phyloP scores from a whole-genome alignment of 2,329 filamentous ascomycete genomes.

The Colletotrichum eleusines region DNA sequence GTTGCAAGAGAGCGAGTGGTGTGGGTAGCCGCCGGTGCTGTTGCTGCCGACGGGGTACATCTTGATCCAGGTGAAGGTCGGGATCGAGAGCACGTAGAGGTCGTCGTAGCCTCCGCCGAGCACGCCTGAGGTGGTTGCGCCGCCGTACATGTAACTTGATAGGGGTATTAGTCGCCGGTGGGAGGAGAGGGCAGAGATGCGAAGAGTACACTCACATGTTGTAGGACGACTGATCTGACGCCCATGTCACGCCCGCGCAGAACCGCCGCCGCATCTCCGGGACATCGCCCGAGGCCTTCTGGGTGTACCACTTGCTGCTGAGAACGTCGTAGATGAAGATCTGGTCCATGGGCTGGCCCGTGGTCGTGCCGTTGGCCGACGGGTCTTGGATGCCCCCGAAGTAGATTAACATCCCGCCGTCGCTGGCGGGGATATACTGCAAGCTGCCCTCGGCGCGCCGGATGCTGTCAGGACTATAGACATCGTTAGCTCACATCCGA shows the following conservation, averaged over 20 bases:
- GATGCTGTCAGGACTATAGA: conserved; percentile 57
- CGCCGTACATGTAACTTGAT: conserved; percentile 71
- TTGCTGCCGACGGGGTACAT: conserved; percentile 59
- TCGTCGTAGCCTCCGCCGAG: conserved; percentile 68
- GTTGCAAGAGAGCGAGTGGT: conserved; percentile 70
- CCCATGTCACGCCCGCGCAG: conserved; percentile 71
- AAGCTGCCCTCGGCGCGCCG: conserved; percentile 71
- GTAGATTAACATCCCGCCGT: conserved; percentile 70
- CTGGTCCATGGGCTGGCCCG: conserved; percentile 59
- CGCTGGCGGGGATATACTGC: conserved; percentile 70
- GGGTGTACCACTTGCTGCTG: conserved; percentile 70
- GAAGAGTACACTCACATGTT: conserved; percentile 66
- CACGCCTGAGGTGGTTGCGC: conserved; percentile 59
- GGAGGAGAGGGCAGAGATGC: background rate
- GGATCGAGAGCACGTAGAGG: conserved; percentile 71
- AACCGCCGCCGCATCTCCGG: conserved; percentile 68
- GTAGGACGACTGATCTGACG: conserved; percentile 70
- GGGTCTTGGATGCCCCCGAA: conserved; percentile 69
- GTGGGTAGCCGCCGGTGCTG: conserved; percentile 56
- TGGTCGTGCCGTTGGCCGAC: conserved; percentile 60
- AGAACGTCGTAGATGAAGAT: conserved; percentile 72
- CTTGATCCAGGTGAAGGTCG: conserved; percentile 74
- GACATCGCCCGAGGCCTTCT: conserved; percentile 65
- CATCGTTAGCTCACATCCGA: background rate
- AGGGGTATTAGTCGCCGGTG: conserved; percentile 19